Evolutionary conservation across 306 rosid genomes (phyloP).

Genomic region (Benincasa hispida): DNA sequence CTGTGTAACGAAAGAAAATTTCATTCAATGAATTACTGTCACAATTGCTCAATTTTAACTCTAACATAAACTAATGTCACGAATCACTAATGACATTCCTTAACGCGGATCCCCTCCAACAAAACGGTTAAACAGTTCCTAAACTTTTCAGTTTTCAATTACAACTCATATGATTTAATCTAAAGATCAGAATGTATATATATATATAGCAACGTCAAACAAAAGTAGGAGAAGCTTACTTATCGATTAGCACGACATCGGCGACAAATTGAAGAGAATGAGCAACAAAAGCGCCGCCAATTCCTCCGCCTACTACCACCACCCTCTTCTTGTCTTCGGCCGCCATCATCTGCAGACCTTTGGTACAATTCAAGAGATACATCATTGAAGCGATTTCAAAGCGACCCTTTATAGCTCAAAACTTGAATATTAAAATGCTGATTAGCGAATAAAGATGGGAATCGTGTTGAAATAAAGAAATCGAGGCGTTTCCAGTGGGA

Average conservation of each 20-base stretch:
- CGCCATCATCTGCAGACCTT: not conserved
- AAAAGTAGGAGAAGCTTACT: conserved; percentile 8
- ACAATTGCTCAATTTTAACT: not conserved
- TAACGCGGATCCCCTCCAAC: not conserved
- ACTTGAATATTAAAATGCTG: not conserved
- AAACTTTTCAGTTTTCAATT: not conserved
- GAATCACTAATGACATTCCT: not conserved
- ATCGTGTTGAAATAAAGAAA: not conserved
- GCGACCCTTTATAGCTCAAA: not conserved
- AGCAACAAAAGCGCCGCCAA: conserved; percentile 24
- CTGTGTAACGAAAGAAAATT: not conserved
- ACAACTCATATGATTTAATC: not conserved
- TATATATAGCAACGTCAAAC: not conserved
- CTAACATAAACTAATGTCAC: not conserved
- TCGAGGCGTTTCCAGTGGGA: not conserved
- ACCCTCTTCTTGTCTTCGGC: conserved; percentile 19
- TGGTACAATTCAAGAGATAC: not conserved
- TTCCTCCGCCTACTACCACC: conserved; percentile 19
- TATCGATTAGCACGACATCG: conserved; percentile 28
- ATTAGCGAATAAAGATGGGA: not conserved
- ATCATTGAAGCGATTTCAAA: not conserved
- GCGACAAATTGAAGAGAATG: conserved; percentile 23
- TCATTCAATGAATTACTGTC: not conserved
- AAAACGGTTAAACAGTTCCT: not conserved
- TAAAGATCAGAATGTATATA: not conserved